Conservation (phyloP, 2,329 filamentous ascomycete species). For the Monosporascus ibericus region DNA sequence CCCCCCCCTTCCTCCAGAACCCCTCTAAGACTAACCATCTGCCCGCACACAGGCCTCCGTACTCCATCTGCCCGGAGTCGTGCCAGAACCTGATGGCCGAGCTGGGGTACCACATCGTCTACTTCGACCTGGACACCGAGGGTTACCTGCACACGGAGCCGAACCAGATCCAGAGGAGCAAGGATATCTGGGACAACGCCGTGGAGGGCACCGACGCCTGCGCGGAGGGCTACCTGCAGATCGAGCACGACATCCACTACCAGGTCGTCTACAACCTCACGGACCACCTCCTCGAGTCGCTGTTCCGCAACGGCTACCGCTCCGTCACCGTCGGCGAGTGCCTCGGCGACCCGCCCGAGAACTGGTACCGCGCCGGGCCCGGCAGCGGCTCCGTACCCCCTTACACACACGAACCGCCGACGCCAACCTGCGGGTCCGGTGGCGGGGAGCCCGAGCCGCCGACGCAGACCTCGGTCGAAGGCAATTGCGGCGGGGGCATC, state of each 20-base stretch:
- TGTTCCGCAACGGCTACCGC: conserved; percentile 35
- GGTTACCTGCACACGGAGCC: conserved; percentile 26
- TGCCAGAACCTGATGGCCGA: conserved; percentile 21
- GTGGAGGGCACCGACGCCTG: conserved; percentile 23
- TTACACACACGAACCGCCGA: conserved; percentile 19
- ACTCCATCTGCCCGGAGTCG: conserved; percentile 22
- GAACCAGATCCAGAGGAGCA: conserved; percentile 27
- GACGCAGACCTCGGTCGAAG: conserved; percentile 14
- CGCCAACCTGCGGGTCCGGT: conserved; percentile 20
- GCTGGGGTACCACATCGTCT: conserved; percentile 25
- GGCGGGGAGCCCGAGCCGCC: conserved; percentile 6
- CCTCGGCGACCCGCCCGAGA: conserved; percentile 40
- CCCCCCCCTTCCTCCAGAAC: too few relatives aligned
- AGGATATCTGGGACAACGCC: conserved; percentile 31
- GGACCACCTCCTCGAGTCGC: conserved; percentile 34
- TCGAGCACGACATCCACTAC: conserved; percentile 43
- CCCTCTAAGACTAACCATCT: not conserved
- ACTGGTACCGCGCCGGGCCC: conserved; percentile 45
- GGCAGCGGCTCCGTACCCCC: conserved; percentile 19
- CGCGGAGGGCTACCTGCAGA: conserved; percentile 24
- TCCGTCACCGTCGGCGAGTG: conserved; percentile 51
- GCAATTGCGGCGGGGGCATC: conserved; percentile 21
- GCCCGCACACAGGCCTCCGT: conserved; percentile 21
- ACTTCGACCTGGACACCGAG: conserved; percentile 28
- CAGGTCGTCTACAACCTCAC: conserved; percentile 42